Percentiles rank a stretch among this genome's conserved stretches.
phyloP scores from a whole-genome alignment of 805 yeast genomes.

The Wickerhamomyces bovis region DNA sequence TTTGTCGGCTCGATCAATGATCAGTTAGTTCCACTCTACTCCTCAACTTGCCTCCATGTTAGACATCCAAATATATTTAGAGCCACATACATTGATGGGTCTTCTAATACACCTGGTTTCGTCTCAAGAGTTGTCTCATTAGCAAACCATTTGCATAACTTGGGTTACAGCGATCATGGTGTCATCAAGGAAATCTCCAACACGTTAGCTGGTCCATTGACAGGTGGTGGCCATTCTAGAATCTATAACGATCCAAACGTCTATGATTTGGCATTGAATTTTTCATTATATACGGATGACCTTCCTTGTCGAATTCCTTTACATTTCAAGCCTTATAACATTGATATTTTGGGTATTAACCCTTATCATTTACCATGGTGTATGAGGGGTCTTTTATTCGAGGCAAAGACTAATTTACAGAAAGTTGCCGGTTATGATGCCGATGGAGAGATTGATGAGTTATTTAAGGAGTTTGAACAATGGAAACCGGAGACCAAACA shows the following conservation, averaged over 20 bases:
- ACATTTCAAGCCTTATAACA: slow-evolving; percentile 40
- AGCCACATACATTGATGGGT: slow-evolving; percentile 83
- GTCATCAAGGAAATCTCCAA: slow-evolving; percentile 78
- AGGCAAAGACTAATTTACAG: slow-evolving; percentile 42
- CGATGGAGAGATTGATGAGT: slow-evolving; percentile 48
- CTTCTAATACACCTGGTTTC: slow-evolving; percentile 73
- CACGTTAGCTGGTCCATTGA: slow-evolving; percentile 79
- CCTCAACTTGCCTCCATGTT: slow-evolving; percentile 75
- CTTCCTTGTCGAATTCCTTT: slow-evolving; percentile 36
- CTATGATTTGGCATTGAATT: slow-evolving; percentile 70
- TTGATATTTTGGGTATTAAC: slow-evolving; percentile 64
- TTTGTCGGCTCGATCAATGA: slow-evolving; percentile 90
- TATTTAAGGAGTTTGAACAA: slow-evolving; percentile 65
- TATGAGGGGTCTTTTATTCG: slow-evolving; percentile 74
- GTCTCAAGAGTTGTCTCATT: slow-evolving; percentile 67
- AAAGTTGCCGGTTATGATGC: slow-evolving; percentile 28
- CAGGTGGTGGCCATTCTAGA: slow-evolving; percentile 93
- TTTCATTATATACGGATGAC: slow-evolving; percentile 70
- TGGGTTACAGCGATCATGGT: slow-evolving; percentile 81
- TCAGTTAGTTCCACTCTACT: slow-evolving; percentile 88
- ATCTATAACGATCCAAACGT: slow-evolving; percentile 83
- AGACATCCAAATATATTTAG: slow-evolving; percentile 86
- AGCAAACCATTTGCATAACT: slow-evolving; percentile 66
- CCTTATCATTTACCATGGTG: slow-evolving; percentile 93
- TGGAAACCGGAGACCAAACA: slow-evolving; percentile 88